A percentile compares a stretch with the other conserved stretches of the same genome.
phyloP scores from a whole-genome alignment of 2,329 filamentous ascomycete species.

The Sporothrix brunneoviolacea region DNA sequence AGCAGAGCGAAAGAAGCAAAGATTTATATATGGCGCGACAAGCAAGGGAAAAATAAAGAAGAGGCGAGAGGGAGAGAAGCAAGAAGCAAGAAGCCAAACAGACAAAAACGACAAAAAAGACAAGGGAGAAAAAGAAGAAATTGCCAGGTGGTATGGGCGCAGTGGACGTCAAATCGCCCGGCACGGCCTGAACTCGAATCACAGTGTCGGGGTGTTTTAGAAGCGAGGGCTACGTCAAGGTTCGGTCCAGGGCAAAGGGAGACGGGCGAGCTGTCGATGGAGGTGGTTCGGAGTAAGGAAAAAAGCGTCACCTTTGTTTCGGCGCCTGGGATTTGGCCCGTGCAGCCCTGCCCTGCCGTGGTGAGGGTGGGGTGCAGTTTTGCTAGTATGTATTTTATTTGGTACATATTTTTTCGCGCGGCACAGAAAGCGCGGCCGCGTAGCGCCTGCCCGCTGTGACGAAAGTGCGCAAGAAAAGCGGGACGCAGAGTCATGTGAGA shows the following conservation, averaged over 20 bases:
- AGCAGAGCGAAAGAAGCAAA: neutral
- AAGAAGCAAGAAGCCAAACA: neutral
- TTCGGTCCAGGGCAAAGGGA: neutral
- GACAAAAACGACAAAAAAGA: neutral
- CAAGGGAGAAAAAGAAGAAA: neutral
- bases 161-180: neutral
- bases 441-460: too few relatives aligned
- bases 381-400: too few relatives aligned
- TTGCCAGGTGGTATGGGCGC: too few relatives aligned
- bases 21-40: neutral
- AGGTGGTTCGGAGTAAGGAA: slow-evolving; percentile 6
- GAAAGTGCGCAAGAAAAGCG: slow-evolving; percentile 11
- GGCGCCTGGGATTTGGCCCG: neutral
- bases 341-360: too few relatives aligned
- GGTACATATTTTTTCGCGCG: too few relatives aligned
- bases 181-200: neutral
- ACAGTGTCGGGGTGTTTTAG: neutral
- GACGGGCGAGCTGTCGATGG: neutral
- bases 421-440: too few relatives aligned
- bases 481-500: slow-evolving; percentile 10
- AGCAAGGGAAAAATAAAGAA: neutral
- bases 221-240: too few relatives aligned
- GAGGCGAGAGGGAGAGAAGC: neutral
- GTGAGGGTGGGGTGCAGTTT: neutral
- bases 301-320: slow-evolving; percentile 8